Conservation (phyloP, 768 basidiomycete species). For the Russula virescens region DNA sequence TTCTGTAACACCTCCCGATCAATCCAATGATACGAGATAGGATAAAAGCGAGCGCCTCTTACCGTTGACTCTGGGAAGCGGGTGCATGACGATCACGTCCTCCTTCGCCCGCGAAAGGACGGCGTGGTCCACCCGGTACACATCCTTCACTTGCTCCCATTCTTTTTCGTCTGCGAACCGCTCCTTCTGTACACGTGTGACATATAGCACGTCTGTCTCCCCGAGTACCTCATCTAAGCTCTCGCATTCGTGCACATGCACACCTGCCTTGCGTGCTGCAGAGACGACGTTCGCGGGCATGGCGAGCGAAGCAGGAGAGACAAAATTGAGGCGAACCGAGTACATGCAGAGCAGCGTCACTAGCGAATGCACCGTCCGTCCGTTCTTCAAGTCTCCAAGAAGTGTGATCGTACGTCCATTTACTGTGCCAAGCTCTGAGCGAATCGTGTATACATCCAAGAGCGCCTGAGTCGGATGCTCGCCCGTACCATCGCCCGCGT, state of each 20-base stretch:
- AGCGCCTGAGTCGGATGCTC: slow-evolving; percentile 97
- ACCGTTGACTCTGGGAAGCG: slow-evolving; percentile 91
- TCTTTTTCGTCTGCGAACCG: slow-evolving; percentile 76
- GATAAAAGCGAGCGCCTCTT: slow-evolving; percentile 26
- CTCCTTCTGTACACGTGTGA: slow-evolving; percentile 94
- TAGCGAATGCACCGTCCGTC: slow-evolving; percentile 93
- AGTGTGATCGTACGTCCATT: slow-evolving; percentile 92
- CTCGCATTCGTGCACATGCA: slow-evolving; percentile 73
- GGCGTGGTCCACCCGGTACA: slow-evolving; percentile 91
- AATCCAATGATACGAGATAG: slow-evolving; percentile 19
- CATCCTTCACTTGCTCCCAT: slow-evolving; percentile 88
- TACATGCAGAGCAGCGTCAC: slow-evolving; percentile 90
- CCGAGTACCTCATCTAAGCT: slow-evolving; percentile 87
- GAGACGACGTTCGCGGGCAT: slow-evolving; percentile 87
- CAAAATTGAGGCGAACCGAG: slow-evolving; percentile 92
- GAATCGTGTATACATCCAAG: slow-evolving; percentile 88
- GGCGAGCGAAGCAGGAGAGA: slow-evolving; percentile 75
- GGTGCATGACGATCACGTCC: slow-evolving; percentile 99
- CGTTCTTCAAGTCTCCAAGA: slow-evolving; percentile 96
- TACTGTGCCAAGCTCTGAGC: slow-evolving; percentile 95
- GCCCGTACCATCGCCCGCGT: slow-evolving; percentile 94
- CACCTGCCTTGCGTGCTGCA: slow-evolving; percentile 77
- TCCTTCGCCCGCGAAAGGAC: slow-evolving; percentile 90
- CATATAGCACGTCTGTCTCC: slow-evolving; percentile 95
- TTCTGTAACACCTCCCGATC: slow-evolving; percentile 46